Evolutionary conservation across 2,329 filamentous ascomycete species (phyloP), one percentile per base, ranked within the genome.

Genomic region (Neurospora crassa): DNA sequence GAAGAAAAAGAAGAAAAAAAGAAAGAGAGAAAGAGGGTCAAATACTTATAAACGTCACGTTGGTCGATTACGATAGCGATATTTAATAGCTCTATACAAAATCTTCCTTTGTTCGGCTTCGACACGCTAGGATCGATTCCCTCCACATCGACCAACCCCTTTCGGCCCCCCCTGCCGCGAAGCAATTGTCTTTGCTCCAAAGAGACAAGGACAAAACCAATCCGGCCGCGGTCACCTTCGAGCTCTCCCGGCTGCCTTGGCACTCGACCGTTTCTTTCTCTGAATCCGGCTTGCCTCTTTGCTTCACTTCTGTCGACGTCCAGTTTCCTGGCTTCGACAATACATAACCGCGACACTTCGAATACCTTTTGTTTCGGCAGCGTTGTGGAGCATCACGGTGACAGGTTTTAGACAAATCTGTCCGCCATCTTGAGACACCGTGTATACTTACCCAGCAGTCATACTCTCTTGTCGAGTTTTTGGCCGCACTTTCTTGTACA

Each of bases 401-500:
- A 34, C 53, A 37, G 53, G 16, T 63, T 63, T n/a, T 59, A 29
- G 47, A 59, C 20, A 29, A 29, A 59, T 59, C 47, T 59, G 47
- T 59, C 47, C 47, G 45, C 20, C 11, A 53, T 53, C 20, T 53
- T 12, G 45, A 24, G 3, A 24, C 45, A 29, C 20, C 20, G 20
- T 29, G n/a, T 59, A 59, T 29, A 24, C 20, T 59, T 63, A 42
- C 24, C 40, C n/a, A 29, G 20, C 67, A 29, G 45, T 69, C 53
- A 42, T 34, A 11, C 74, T 76, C 74, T 71, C 72, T 73, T 70
- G 67, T 74, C 74, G 71, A 72, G 75, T 53, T 74, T 74, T 73
- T 71, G 73, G 71, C 73, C 73, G 67, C 47, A 7, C 34, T 71
- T 67, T 70, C 59, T 74, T 72, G 53, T 73, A 70, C 70, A 40